These are phyloP conservation scores for Aspergillus sparsus DNA, from an alignment of 495 filamentous ascomycete genomes.

Conservation along the genomic window DNA sequence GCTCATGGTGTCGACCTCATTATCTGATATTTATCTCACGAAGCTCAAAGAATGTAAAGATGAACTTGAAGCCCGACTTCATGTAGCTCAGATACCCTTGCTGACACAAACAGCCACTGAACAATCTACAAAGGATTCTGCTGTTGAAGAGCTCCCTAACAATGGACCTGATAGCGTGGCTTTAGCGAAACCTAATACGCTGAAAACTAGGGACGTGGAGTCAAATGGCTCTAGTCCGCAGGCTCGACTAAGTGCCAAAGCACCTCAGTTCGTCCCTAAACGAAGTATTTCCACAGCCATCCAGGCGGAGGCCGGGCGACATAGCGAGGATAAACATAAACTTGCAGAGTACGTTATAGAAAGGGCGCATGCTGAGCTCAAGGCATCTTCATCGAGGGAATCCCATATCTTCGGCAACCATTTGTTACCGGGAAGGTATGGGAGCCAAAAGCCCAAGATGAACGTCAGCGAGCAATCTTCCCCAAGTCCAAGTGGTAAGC, in stretches of 20 bases:
- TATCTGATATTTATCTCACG: constrained; percentile 15
- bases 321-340: background rate
- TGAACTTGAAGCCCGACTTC: constrained; percentile 17
- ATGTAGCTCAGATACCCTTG: background rate
- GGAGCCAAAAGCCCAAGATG: background rate
- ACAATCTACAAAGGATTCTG: background rate
- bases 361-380: background rate
- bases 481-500: constrained; percentile 2
- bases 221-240: constrained; percentile 1
- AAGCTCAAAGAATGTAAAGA: constrained; percentile 18
- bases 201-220: background rate
- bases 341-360: constrained; percentile 22
- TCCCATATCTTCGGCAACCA: constrained; percentile 26
- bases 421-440: constrained; percentile 22
- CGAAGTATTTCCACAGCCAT: background rate
- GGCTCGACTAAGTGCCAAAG: constrained; percentile 17
- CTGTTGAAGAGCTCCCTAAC: background rate
- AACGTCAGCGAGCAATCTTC: background rate
- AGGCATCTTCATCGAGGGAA: background rate
- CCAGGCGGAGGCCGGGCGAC: background rate
- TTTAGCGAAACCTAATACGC: background rate
- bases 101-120: background rate
- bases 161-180: background rate
- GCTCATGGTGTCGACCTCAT: constrained; percentile 15
- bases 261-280: constrained; percentile 18